Evolutionary conservation across 805 yeast genomes (phyloP).

Genomic region (Kodamaea neixiangensis): DNA sequence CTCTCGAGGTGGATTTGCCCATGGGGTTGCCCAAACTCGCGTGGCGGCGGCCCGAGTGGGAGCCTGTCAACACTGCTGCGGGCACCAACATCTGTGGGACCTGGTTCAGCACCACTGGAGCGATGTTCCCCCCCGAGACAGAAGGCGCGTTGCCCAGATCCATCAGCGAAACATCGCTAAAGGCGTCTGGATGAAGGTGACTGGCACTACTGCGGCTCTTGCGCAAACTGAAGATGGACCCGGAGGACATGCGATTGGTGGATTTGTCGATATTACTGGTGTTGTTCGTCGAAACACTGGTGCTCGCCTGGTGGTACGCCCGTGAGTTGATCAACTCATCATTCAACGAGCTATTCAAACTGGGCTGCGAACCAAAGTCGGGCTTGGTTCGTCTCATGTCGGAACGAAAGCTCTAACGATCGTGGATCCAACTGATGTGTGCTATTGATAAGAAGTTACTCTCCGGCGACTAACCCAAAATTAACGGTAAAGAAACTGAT

Average conservation of each 20-base stretch:
- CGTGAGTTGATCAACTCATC: conserved; percentile 27
- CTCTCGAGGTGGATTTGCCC: conserved; percentile 14
- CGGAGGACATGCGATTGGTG: conserved; percentile 32
- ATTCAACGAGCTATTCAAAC: conserved; percentile 5
- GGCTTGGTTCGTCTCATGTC: conserved; percentile 12
- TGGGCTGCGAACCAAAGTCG: conserved; percentile 6
- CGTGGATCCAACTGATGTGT: background rate
- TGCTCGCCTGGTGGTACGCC: conserved; percentile 23
- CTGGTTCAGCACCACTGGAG: conserved; percentile 11
- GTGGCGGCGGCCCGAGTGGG: conserved; percentile 6
- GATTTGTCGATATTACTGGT: conserved; percentile 6
- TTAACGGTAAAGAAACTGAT: background rate
- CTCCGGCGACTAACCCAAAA: background rate
- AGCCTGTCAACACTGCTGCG: background rate
- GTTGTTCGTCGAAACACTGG: conserved; percentile 11
- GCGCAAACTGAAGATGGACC: conserved; percentile 39
- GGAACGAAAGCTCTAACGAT: background rate
- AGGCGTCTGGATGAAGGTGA: conserved; percentile 18
- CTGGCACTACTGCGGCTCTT: conserved; percentile 22
- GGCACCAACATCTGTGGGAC: conserved; percentile 8
- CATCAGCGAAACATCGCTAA: conserved; percentile 32
- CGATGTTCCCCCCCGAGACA: background rate
- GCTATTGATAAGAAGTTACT: background rate
- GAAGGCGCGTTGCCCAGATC: conserved; percentile 24
- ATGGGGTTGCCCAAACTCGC: conserved; percentile 8